Percentiles rank a stretch among this genome's conserved stretches.
Evolutionary conservation across 2,329 filamentous ascomycete genomes (phyloP).

Genomic region (Fusarium proliferatum): DNA sequence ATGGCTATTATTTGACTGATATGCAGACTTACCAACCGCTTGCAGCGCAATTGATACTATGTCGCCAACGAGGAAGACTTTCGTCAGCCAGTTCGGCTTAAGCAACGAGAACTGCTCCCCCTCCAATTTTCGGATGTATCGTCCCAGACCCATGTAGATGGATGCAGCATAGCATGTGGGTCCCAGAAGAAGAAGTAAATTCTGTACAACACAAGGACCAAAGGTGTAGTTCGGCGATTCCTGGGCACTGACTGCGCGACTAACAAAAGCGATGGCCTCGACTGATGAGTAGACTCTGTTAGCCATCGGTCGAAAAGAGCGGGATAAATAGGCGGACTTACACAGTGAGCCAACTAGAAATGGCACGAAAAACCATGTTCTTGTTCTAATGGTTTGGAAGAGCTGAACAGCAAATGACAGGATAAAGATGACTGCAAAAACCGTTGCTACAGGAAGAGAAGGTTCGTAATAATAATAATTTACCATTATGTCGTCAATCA

Average conservation of each 20-base stretch:
- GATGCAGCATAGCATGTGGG: conserved; percentile 3
- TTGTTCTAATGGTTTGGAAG: background rate
- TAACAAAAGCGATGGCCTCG: too few species aligned
- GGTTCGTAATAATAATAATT: conserved; percentile 4
- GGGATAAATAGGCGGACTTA: too few species aligned
- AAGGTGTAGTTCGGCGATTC: background rate
- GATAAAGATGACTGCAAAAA: background rate
- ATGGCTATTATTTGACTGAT: too few species aligned
- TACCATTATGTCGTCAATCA: background rate
- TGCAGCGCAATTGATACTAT: background rate
- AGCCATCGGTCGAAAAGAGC: too few species aligned
- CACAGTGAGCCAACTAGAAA: background rate
- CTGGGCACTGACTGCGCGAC: too few species aligned
- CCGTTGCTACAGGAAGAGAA: background rate
- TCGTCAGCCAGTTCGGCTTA: background rate
- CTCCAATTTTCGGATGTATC: background rate
- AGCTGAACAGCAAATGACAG: background rate
- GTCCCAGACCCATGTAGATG: conserved; percentile 6
- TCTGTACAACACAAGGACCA: background rate
- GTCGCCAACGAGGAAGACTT: conserved; percentile 1
- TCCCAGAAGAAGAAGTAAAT: background rate
- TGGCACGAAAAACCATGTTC: background rate
- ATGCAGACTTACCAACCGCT: background rate
- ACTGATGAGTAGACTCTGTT: too few species aligned
- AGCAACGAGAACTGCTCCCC: background rate